Evolutionary conservation across 108 stramenopile species (phyloP).

Genomic region (Cyclostephanos tholiformis): DNA sequence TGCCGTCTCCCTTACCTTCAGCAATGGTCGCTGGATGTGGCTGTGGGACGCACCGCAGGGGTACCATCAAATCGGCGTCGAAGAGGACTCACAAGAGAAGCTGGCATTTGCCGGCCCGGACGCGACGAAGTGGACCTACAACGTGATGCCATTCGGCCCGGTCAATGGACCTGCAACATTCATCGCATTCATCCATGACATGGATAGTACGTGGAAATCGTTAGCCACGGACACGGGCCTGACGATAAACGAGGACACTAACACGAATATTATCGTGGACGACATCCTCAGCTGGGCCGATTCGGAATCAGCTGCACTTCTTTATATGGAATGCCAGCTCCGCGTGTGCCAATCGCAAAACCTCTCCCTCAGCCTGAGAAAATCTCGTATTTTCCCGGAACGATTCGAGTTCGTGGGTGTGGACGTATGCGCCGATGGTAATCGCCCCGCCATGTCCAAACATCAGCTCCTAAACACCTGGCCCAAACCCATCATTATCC

Average conservation of each 20-base stretch:
- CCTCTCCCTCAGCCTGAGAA: not conserved
- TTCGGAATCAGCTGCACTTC: not conserved
- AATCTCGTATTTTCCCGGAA: not conserved
- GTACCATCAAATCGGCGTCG: not conserved
- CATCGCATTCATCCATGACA: constrained; percentile 3
- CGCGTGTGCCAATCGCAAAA: not conserved
- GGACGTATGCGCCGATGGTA: not conserved
- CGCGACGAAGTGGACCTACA: not conserved
- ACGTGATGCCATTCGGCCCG: constrained; percentile 4
- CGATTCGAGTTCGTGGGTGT: not conserved
- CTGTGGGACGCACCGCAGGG: not conserved
- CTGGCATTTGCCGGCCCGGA: not conserved
- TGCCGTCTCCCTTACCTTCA: not conserved
- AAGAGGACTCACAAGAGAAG: not conserved
- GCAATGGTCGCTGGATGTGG: not conserved
- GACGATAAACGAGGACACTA: not conserved
- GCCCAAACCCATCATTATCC: not conserved
- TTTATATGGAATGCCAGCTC: not conserved
- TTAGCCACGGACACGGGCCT: not conserved
- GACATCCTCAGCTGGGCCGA: constrained; percentile 8
- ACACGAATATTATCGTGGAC: not conserved
- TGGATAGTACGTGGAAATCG: not conserved
- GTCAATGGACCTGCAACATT: not conserved
- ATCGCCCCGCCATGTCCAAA: constrained; percentile 1
- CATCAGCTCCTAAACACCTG: not conserved